Conservation (phyloP, 495 filamentous ascomycete genomes). For the Neurospora cerealis region DNA sequence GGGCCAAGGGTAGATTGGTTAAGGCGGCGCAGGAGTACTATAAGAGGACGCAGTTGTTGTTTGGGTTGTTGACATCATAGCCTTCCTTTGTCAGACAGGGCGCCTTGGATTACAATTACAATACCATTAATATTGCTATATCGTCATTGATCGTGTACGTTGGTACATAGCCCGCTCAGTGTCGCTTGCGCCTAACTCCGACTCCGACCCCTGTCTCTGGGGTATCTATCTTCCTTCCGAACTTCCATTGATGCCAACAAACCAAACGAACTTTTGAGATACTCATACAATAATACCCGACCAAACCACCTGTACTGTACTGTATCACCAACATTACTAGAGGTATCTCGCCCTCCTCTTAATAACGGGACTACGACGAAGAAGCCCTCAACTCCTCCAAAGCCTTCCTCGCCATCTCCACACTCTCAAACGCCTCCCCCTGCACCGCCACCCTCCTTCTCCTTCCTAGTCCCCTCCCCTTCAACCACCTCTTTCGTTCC, state of each 20-base stretch:
- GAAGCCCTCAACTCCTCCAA: conserved; percentile 25
- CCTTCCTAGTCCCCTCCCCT: neutral
- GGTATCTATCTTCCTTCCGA: neutral
- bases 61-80: conserved; percentile 36
- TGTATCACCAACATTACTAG: conserved; percentile 10
- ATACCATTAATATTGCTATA: neutral
- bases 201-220: neutral
- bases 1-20: conserved; percentile 37
- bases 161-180: neutral
- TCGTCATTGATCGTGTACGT: neutral
- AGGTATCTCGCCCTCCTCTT: conserved; percentile 16
- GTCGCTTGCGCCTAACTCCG: neutral
- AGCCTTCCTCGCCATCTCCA: conserved; percentile 29
- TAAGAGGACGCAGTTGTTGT: conserved; percentile 68
- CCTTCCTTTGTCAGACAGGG: no score
- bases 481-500: conserved; percentile 6
- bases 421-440: conserved; percentile 37
- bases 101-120: neutral
- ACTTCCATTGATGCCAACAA: neutral
- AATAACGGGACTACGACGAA: neutral
- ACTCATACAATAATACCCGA: neutral
- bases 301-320: neutral
- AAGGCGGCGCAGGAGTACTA: conserved; percentile 62
- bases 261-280: neutral
- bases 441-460: conserved; percentile 10